Evolutionary conservation across 2,329 filamentous ascomycete species (phyloP), one percentile per base, ranked within the genome.

Genomic region (Decorospora gaudefroyi): DNA sequence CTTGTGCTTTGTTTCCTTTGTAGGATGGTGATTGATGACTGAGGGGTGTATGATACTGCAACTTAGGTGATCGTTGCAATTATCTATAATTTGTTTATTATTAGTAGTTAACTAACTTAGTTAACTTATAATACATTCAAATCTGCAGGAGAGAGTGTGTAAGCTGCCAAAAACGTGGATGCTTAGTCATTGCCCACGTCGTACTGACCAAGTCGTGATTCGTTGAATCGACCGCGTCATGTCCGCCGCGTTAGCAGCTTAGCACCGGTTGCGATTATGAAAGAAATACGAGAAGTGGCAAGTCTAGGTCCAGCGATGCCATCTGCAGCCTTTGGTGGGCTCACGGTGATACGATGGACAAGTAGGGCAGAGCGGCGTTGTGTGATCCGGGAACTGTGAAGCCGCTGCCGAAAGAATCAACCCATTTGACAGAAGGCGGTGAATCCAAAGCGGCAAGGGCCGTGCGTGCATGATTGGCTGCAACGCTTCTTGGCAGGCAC

Each of bases 291-390:
- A 28, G n/a, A 17, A 30, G 29, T 17, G 23, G 22, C 31, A 35
- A 41, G 29, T 17, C 25, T 9, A 31, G 27, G 23, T 7, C 21
- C 10, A 22, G 36, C 46, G 53, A 45, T 32, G 46, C 46, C 19
- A 40, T 48, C n/a, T n/a, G n/a, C 45, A 44, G 53, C 53, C 37
- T 39, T 6, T 11, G 18, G 46, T 62, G 57, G 51, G 51, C 46
- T 49, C 50, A 59, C 46, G 10, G 49, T 62, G 52, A 51, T 44
- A 59, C 49, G 59, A 61, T 55, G 32, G 31, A 48, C 43, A 31
- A 36, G 40, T 9, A 21, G 5, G 15, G 31, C 33, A 46, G 41
- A 19, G 34, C 22, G 48, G 6, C 45, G 33, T 46, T 52, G 55
- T 43, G 47, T 51, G 49, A 52, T 43, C 41, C 54, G 55, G 49